Percentiles rank a stretch among this genome's conserved stretches.
phyloP scores from a whole-genome alignment of 2,329 filamentous ascomycete species.

The Lecanoromycetidae sp. region DNA sequence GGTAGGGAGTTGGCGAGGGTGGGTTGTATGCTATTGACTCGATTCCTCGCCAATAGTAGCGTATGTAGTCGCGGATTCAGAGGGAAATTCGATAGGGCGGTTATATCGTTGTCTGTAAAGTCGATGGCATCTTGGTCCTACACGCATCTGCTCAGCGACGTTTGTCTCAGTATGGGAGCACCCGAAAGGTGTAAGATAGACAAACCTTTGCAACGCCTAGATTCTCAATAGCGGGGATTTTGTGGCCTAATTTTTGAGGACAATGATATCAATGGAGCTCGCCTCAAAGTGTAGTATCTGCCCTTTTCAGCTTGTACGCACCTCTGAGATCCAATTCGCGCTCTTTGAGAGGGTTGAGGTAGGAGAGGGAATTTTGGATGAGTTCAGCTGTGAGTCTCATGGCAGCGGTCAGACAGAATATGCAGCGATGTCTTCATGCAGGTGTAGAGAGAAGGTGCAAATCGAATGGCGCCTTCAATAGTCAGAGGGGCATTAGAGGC shows the following conservation, averaged over 20 bases:
- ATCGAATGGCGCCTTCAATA: too few species aligned
- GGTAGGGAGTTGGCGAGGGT: conserved; percentile 64
- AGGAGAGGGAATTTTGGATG: conserved; percentile 87
- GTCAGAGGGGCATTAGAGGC: too few species aligned
- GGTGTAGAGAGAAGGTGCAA: too few species aligned
- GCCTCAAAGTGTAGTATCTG: conserved; percentile 77
- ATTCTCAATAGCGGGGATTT: conserved; percentile 96
- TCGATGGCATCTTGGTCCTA: conserved; percentile 95
- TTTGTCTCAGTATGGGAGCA: conserved; percentile 13
- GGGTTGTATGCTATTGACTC: conserved; percentile 69
- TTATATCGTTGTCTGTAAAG: conserved; percentile 96
- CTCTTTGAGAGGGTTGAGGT: conserved; percentile 97
- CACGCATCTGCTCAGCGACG: conserved; percentile 15
- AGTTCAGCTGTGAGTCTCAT: conserved; percentile 97
- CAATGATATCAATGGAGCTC: conserved; percentile 58
- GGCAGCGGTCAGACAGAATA: neutral
- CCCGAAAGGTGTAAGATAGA: conserved; percentile 20
- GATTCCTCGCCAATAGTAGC: conserved; percentile 79
- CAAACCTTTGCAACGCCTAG: conserved; percentile 83
- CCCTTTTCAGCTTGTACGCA: conserved; percentile 74
- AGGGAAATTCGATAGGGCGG: conserved; percentile 80
- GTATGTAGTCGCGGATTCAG: conserved; percentile 78
- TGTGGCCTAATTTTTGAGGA: conserved; percentile 64
- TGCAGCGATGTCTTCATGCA: neutral
- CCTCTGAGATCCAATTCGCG: conserved; percentile 98